Conservation (phyloP, 768 basidiomycete genomes). For the Pleurotus giganteus region DNA sequence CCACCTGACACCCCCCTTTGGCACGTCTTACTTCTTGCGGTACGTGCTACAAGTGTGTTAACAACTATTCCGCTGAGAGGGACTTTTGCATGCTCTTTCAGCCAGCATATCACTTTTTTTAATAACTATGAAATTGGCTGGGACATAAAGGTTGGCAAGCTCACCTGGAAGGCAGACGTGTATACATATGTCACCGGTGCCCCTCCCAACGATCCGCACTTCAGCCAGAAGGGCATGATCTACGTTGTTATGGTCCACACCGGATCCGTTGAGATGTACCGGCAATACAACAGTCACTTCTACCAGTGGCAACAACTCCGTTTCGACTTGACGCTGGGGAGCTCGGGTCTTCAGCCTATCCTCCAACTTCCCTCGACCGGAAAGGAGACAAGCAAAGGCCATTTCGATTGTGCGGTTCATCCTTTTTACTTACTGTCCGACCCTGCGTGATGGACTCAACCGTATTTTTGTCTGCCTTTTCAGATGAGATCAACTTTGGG, state of each 20-base stretch:
- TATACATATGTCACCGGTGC: background rate
- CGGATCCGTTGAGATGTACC: background rate
- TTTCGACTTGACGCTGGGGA: background rate
- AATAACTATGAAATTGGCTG: background rate
- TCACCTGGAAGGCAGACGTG: slow-evolving; percentile 1
- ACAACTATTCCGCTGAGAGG: too few relatives aligned
- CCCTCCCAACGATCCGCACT: background rate
- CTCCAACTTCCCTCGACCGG: background rate
- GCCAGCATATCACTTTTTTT: background rate
- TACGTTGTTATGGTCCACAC: background rate
- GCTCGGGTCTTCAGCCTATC: background rate
- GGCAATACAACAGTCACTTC: background rate
- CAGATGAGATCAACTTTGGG: background rate
- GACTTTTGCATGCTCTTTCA: slow-evolving; percentile 19
- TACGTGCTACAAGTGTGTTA: too few relatives aligned
- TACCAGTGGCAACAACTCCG: background rate
- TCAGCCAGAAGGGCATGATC: background rate
- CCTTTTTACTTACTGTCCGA: too few relatives aligned
- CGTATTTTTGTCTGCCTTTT: background rate
- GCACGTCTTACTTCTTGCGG: too few relatives aligned
- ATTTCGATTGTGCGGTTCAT: background rate
- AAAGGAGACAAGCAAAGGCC: background rate
- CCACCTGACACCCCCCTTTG: too few relatives aligned
- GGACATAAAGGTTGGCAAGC: background rate
- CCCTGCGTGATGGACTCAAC: background rate